Conservation (phyloP, 2,329 filamentous ascomycete species). For the Apiospora hydei region DNA sequence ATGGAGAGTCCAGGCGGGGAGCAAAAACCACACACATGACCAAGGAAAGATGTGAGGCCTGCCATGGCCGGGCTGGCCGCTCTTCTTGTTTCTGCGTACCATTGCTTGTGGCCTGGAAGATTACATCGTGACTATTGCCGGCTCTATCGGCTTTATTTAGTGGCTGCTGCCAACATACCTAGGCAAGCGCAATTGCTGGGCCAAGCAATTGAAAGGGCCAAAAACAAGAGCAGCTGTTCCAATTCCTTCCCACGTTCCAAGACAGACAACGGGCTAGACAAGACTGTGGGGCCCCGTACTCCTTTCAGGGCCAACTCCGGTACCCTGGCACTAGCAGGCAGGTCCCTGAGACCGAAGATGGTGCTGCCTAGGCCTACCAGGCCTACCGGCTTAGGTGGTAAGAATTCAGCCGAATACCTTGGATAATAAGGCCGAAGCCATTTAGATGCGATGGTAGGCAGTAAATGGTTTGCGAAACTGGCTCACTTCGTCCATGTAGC, state of each 20-base stretch:
- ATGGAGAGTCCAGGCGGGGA: slow-evolving; percentile 1
- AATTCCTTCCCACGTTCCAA: background rate
- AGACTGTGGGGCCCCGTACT: slow-evolving; percentile 5
- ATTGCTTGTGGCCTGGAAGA: background rate
- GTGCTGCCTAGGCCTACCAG: background rate
- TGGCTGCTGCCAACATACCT: background rate
- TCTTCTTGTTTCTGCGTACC: background rate
- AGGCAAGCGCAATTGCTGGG: background rate
- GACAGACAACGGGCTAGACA: slow-evolving; percentile 2
- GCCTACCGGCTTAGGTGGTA: background rate
- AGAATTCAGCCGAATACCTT: slow-evolving; percentile 7
- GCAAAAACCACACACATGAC: background rate
- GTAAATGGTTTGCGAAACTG: background rate
- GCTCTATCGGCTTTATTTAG: background rate
- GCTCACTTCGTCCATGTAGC: background rate
- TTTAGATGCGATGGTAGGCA: background rate
- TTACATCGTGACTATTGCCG: background rate
- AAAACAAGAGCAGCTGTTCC: background rate
- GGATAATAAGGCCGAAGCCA: slow-evolving; percentile 11
- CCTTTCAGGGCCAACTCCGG: background rate
- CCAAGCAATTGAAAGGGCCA: background rate
- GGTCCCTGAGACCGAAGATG: slow-evolving; percentile 2
- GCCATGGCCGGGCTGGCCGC: background rate
- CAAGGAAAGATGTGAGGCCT: background rate
- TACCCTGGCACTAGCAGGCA: slow-evolving; percentile 9